These are phyloP conservation scores for Nephelium lappaceum DNA, from an alignment of 345 rosid genomes.

Conservation along the genomic window DNA sequence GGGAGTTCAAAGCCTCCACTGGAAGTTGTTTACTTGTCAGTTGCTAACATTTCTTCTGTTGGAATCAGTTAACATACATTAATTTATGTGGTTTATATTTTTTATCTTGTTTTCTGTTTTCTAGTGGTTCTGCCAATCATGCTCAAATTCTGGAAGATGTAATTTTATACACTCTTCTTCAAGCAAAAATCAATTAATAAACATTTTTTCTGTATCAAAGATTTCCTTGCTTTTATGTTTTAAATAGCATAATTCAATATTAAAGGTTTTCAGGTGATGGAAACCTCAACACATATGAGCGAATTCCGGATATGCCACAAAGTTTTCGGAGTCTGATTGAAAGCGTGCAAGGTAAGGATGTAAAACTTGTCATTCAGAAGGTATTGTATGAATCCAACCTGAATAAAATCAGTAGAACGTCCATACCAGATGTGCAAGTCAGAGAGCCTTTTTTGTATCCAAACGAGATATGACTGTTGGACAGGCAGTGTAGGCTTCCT, in stretches of 20 bases:
- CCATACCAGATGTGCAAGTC: neutral
- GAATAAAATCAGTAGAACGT: neutral
- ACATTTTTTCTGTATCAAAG: neutral
- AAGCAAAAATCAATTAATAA: neutral
- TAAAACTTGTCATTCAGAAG: neutral
- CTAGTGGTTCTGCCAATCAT: neutral
- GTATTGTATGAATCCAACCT: neutral
- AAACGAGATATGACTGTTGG: no score
- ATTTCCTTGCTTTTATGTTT: neutral
- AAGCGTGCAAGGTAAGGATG: neutral
- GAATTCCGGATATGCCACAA: neutral
- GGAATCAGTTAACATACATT: neutral
- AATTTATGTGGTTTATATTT: neutral
- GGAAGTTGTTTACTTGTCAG: slow-evolving; percentile 43
- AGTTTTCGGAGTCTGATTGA: neutral
- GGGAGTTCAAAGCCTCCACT: slow-evolving; percentile 59
- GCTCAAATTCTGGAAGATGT: neutral
- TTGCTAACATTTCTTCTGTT: slow-evolving; percentile 1
- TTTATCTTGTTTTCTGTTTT: neutral
- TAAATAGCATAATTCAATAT: neutral
- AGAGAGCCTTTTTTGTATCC: neutral
- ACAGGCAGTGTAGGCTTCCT: neutral
- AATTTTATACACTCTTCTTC: neutral
- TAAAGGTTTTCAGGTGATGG: neutral
- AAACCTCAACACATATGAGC: neutral